Conservation (phyloP, 441 rosid genomes). For the Breynia disticha region DNA sequence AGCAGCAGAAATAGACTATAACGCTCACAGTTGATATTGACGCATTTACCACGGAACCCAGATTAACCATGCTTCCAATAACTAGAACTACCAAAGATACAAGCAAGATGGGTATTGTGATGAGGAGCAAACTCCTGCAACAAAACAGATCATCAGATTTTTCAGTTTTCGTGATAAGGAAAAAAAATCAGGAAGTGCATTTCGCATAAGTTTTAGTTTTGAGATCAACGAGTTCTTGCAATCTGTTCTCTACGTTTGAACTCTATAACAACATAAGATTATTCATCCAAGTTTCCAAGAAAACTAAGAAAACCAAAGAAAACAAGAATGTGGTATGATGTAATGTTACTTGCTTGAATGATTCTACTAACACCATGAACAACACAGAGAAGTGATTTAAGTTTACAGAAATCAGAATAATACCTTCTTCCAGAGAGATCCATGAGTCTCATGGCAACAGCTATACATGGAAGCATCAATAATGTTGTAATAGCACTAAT, state of each 20-base stretch:
- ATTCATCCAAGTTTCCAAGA: not conserved
- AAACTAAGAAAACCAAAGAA: no score
- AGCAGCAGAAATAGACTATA: slow-evolving; percentile 72
- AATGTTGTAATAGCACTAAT: slow-evolving; percentile 77
- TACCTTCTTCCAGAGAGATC: slow-evolving; percentile 87
- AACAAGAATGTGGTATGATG: no score
- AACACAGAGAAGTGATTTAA: not conserved
- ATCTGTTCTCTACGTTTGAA: no score
- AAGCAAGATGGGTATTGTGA: slow-evolving; percentile 69
- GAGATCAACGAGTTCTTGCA: no score
- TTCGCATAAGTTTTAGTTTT: no score
- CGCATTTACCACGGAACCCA: slow-evolving; percentile 51
- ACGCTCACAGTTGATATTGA: slow-evolving; percentile 68
- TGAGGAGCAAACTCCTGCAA: slow-evolving; percentile 68
- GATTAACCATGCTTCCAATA: slow-evolving; percentile 37
- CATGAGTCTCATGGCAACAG: slow-evolving; percentile 93
- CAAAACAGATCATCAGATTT: not conserved
- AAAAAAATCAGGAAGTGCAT: no score
- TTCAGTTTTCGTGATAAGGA: no score
- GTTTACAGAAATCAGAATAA: slow-evolving; percentile 4
- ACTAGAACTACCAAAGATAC: slow-evolving; percentile 50
- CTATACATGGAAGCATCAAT: slow-evolving; percentile 86
- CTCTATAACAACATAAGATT: not conserved
- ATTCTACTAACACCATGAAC: not conserved
- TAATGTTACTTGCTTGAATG: not conserved